Percentiles rank a stretch among this genome's conserved stretches.
Conservation (phyloP, 257 asterid genomes). For the Solanum lycopersicoides region DNA sequence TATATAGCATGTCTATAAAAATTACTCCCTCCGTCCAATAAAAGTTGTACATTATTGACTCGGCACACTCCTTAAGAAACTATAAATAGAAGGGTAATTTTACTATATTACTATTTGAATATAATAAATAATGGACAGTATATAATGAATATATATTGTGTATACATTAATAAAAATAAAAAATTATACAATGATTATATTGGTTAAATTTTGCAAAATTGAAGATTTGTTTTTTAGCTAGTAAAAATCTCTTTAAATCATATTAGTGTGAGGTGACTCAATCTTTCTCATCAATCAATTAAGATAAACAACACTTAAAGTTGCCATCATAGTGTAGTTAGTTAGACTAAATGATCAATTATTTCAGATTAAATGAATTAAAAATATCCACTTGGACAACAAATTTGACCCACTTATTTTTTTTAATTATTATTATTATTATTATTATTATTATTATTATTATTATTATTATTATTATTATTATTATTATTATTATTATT, state of each 20-base stretch:
- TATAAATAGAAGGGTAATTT: too few relatives aligned
- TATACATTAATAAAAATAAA: neutral
- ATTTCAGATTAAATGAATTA: neutral
- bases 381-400: neutral
- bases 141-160: neutral
- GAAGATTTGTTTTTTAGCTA: neutral
- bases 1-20: too few relatives aligned
- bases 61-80: too few relatives aligned
- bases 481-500: neutral
- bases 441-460: too few relatives aligned
- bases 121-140: too few relatives aligned
- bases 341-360: neutral
- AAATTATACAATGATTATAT: neutral
- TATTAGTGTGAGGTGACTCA: neutral
- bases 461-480: too few relatives aligned
- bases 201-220: neutral
- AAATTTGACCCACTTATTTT: neutral
- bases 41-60: too few relatives aligned
- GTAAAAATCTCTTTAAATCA: neutral
- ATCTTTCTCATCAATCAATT: neutral
- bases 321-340: neutral
- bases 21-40: too few relatives aligned
- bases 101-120: too few relatives aligned
- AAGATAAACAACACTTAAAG: neutral
- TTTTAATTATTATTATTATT: too few relatives aligned